A percentile compares a stretch with the other conserved stretches of the same genome.
phyloP scores from a whole-genome alignment of 164 flowering plant species.

The Liquidambar formosana region DNA sequence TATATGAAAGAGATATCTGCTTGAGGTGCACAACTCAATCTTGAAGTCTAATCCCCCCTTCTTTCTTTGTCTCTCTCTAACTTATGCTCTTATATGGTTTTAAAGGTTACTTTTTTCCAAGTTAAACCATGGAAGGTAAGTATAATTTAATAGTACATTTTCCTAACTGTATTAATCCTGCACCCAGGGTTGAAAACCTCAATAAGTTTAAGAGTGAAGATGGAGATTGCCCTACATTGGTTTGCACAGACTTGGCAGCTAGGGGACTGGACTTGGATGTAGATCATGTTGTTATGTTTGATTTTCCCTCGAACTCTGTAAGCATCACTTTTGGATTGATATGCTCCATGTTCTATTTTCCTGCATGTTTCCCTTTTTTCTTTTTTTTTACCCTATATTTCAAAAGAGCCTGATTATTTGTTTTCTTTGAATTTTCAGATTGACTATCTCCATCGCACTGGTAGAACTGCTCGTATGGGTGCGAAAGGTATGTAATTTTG shows the following conservation, averaged over 20 bases:
- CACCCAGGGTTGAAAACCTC: slow-evolving; percentile 83
- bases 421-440: slow-evolving; percentile 49
- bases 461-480: slow-evolving; percentile 99
- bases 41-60: no score
- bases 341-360: background rate
- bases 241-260: slow-evolving; percentile 97
- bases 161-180: slow-evolving; percentile 6
- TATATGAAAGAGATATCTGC: no score
- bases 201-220: slow-evolving; percentile 80
- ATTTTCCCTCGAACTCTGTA: slow-evolving; percentile 88
- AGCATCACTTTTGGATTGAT: slow-evolving; percentile 20
- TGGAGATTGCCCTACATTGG: slow-evolving; percentile 95
- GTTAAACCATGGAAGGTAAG: no score
- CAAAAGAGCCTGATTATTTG: background rate
- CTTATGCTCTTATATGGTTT: no score
- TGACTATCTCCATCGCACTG: slow-evolving; percentile 98
- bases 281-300: slow-evolving; percentile 98
- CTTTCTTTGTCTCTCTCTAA: no score
- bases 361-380: background rate
- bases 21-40: no score
- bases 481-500: slow-evolving; percentile 70
- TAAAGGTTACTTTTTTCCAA: no score
- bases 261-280: slow-evolving; percentile 97
- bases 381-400: background rate
- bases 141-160: no score